Evolutionary conservation across 2,329 filamentous ascomycete genomes (phyloP), one percentile per base, ranked within the genome.

Genomic region (Penicillium sp.): DNA sequence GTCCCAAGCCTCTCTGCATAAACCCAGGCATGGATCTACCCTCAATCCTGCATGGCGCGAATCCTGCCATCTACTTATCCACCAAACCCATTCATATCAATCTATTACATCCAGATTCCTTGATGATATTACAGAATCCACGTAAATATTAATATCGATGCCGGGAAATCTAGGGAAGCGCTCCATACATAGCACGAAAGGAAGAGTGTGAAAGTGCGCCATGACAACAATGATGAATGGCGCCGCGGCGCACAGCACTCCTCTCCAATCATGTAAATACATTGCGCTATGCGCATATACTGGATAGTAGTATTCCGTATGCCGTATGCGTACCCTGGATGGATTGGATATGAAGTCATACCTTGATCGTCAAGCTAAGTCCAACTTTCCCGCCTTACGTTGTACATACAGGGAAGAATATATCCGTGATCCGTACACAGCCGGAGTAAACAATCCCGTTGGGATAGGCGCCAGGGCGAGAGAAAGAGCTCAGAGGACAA

Each of bases 1-100:
- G 47, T 49, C 47, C 21, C 47, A 49, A 41, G 35, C 47, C 26
- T n/a, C 21, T 49, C 47, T 50, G 48, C 48, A 50, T 50, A 50
- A 50, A 50, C 23, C 26, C 48, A 50, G 29, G 48, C 48, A 50
- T n/a, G 9, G 26, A 50, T 50, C 48, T 50, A 30, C 48, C 31
- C 26, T 13, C 9, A 13, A 4, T 38, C 8, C 31, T 38, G 31
- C 31, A 38, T 38, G 31, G 31, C 9, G 9, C 31, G 9, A 9
- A 15, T 41, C 15, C 5, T 41, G 35, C 3, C 35, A 41, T 15
- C 15, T 9, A 41, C 17, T 15, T 15, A 41, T 41, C 35, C 35
- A 15, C 15, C 11, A 11, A 41, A 41, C 35, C 35, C 35, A 13
- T 26, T 41, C 35, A 13, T 41, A 17, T 41, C 35, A 15, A 41